Conservation (phyloP, 2,329 filamentous ascomycete genomes). For the Leptodontidium sp. region DNA sequence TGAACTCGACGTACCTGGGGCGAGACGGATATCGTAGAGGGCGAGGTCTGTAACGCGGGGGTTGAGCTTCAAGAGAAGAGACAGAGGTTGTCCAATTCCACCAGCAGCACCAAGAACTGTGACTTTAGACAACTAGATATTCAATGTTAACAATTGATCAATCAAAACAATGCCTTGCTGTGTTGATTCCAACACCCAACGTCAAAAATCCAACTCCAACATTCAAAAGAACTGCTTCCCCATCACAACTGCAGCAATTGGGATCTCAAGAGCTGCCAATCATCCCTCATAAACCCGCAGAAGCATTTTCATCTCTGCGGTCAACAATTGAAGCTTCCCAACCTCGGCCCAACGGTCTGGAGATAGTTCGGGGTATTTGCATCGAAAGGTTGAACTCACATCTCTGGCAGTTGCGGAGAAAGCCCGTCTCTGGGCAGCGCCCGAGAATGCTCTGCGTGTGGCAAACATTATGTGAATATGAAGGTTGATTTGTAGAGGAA, state of each 20-base stretch:
- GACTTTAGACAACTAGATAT: slow-evolving; percentile 89
- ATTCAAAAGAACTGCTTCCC: slow-evolving; percentile 1
- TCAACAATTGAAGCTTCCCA: slow-evolving; percentile 26
- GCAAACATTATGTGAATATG: slow-evolving; percentile 72
- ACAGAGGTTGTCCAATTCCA: slow-evolving; percentile 98
- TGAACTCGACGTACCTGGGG: slow-evolving; percentile 73
- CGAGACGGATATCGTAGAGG: slow-evolving; percentile 97
- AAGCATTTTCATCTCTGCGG: slow-evolving; percentile 5
- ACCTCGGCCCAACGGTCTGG: slow-evolving; percentile 1
- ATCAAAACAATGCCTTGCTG: background rate
- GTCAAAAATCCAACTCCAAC: background rate
- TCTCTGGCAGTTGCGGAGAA: slow-evolving; percentile 83
- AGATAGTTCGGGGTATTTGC: slow-evolving; percentile 26
- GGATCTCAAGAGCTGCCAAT: background rate
- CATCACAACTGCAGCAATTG: slow-evolving; percentile 2
- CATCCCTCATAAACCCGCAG: background rate
- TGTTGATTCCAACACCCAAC: background rate
- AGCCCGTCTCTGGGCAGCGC: slow-evolving; percentile 74
- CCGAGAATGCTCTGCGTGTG: slow-evolving; percentile 64
- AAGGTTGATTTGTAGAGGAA: slow-evolving; percentile 24
- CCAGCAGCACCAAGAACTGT: slow-evolving; percentile 95
- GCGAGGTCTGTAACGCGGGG: slow-evolving; percentile 87
- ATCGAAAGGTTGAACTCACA: slow-evolving; percentile 57
- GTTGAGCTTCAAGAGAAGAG: slow-evolving; percentile 98
- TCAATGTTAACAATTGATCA: slow-evolving; percentile 37